Percentiles rank a stretch among this genome's conserved stretches.
Conservation (phyloP, 441 rosid genomes). For the Geranium incanum region DNA sequence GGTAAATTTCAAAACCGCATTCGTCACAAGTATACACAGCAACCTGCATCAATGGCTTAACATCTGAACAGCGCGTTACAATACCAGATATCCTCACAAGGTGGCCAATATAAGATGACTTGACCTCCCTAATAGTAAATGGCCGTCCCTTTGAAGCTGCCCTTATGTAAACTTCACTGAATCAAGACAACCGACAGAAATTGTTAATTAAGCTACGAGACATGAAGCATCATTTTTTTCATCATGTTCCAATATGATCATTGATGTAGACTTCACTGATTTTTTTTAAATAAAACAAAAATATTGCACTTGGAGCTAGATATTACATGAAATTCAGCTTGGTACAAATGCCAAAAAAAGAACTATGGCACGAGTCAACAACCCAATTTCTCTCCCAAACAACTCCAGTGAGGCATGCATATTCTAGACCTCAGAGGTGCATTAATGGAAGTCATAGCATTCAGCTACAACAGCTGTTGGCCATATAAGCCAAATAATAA, state of each 20-base stretch:
- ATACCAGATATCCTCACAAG: conserved; percentile 89
- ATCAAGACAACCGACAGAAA: conserved; percentile 21
- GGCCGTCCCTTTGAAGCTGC: conserved; percentile 79
- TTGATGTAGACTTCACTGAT: no score
- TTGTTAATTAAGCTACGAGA: neutral
- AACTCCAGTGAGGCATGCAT: neutral
- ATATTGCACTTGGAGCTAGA: no score
- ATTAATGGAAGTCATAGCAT: neutral
- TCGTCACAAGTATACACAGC: conserved; percentile 98
- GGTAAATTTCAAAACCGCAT: conserved; percentile 95
- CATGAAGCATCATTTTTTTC: neutral
- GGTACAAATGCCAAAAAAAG: no score
- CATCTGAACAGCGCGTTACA: conserved; percentile 97
- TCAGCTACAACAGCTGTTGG: conserved; percentile 4
- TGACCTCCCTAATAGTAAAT: conserved; percentile 87
- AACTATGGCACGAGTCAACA: no score
- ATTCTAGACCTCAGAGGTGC: neutral
- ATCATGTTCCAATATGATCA: neutral
- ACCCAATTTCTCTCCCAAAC: no score
- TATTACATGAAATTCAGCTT: no score
- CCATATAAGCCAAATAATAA: neutral
- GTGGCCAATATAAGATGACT: conserved; percentile 87
- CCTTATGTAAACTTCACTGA: conserved; percentile 79
- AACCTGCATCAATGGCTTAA: conserved; percentile 94
- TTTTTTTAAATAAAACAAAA: no score